Base-by-base conservation (phyloP, 345 rosid species). In the Ceriops tagal region DNA sequence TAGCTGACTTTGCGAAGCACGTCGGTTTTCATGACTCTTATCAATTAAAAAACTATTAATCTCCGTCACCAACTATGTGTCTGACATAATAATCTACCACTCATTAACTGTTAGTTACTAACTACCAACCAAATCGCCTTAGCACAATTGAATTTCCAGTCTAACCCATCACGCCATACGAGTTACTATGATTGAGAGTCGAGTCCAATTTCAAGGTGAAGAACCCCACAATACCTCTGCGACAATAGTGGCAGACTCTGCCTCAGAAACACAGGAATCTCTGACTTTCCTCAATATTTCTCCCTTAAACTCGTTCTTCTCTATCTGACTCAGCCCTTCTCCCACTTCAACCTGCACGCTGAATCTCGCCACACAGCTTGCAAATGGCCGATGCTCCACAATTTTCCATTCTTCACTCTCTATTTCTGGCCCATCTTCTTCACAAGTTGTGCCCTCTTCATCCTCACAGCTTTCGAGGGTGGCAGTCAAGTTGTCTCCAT, bases 211-310 rank as follows among this genome's bases (percentile, higher is more conserved):
- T 82, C 81, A 85, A 47, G 82, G 71, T 1, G 81, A 80, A 30
- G 86, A 81, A 57, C 88, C 88, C 89, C 89, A 85, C 2, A 87
- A 58, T 6, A 87, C 86, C 69, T 82, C 88, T 55, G 83, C 86
- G 39, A 74, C 61, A 68, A 81, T 74, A 58, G 77, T 28, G 18
- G 84, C 85, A 39, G 37, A 58, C 70, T 83, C 88, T 59, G 84
- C 85, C 61, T 85, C 88, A 30, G 85, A 85, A 67, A 71, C 73
- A 26, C 75, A 75, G 18, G 78, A 73, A 62, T 77, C 84, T 64
- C 69, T 80, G 6, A 87, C 79, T 67, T 82, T 80, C 61, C 56
- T 69, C 30, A 85, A 65, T 16, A 87, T 81, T 69, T 82, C 85
- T 67, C 52, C 6, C 73, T 85, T 87, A 2, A 82, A 58, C 64